These are phyloP conservation scores for Amaranthus tricolor DNA, from an alignment of 179 eudicot genomes.

Conservation along the genomic window DNA sequence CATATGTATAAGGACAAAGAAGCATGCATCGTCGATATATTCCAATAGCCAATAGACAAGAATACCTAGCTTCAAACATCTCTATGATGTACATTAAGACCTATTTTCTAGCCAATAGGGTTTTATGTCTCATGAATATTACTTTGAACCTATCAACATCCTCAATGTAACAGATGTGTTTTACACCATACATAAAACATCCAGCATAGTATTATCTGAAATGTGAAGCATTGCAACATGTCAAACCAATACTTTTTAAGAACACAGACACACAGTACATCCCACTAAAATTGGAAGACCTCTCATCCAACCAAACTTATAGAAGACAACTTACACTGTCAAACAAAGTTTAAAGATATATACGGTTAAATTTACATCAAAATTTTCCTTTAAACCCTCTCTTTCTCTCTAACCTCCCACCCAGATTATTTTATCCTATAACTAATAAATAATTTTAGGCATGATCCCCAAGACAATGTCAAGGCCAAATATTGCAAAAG, in stretches of 20 bases:
- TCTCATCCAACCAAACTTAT: background rate
- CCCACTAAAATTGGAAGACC: too few relatives aligned
- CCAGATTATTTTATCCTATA: background rate
- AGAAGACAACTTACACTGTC: background rate
- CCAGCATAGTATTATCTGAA: background rate
- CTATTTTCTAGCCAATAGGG: background rate
- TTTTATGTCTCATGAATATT: background rate
- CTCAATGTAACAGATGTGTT: background rate
- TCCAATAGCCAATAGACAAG: background rate
- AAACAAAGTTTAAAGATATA: background rate
- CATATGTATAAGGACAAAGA: too few relatives aligned
- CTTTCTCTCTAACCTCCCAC: background rate
- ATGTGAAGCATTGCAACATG: too few relatives aligned
- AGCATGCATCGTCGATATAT: background rate
- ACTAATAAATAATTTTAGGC: background rate
- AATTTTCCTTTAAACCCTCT: background rate
- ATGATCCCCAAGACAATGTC: background rate
- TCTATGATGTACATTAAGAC: background rate
- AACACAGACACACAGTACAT: too few relatives aligned
- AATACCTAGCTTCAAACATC: background rate
- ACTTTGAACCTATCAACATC: background rate
- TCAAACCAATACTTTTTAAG: too few relatives aligned
- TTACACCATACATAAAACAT: background rate
- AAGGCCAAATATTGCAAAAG: background rate
- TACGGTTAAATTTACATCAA: background rate